These are phyloP conservation scores for Tetrahymena elliotti DNA, from an alignment of 73 alveolate species.

Conservation along the genomic window DNA sequence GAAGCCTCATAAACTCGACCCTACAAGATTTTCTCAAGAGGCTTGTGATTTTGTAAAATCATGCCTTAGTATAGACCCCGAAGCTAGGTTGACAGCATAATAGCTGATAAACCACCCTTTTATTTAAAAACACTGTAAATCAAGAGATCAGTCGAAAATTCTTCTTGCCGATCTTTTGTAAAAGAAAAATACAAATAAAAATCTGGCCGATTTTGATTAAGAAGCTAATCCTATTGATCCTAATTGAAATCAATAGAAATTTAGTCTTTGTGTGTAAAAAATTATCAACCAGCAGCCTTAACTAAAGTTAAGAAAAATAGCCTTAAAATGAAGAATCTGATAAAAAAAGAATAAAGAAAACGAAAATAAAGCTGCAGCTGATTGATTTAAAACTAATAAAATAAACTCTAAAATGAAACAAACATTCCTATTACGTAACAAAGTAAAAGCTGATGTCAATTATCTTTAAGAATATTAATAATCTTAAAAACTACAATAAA, in stretches of 20 bases:
- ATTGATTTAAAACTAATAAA: too few species aligned
- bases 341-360: too few species aligned
- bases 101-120: slow-evolving; percentile 27
- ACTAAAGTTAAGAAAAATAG: neutral
- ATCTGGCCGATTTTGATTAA: neutral
- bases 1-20: slow-evolving; percentile 8
- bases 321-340: neutral
- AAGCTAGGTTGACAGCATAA: neutral
- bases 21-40: slow-evolving; percentile 9
- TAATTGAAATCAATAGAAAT: neutral
- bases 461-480: too few species aligned
- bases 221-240: neutral
- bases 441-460: too few species aligned
- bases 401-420: neutral
- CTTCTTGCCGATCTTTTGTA: neutral
- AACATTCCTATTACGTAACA: neutral
- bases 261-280: neutral
- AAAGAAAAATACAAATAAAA: neutral
- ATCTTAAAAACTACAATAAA: neutral
- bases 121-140: slow-evolving; percentile 8
- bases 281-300: neutral
- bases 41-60: neutral
- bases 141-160: neutral
- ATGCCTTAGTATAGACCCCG: slow-evolving; percentile 18
- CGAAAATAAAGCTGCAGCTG: neutral